Base-by-base conservation (phyloP, 2,329 filamentous ascomycete species). In the Aspergillus luchuensis region DNA sequence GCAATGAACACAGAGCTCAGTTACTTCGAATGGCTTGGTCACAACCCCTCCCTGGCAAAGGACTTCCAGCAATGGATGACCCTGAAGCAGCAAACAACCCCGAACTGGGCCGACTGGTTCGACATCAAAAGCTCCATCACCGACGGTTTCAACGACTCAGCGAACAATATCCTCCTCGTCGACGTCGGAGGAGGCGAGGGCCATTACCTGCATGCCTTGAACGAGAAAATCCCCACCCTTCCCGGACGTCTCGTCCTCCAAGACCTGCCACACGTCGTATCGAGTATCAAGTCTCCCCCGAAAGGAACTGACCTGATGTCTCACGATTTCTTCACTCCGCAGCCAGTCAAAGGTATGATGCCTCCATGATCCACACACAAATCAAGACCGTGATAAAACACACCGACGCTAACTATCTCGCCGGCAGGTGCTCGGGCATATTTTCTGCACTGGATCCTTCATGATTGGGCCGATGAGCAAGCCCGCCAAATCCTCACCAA, bases 151-250 rank as follows among this genome's bases (percentile, higher is more conserved):
- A 36, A 56, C 10, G 25, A 50, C 1, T 36, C 48, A 5, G 56
- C 39, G 7, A 28, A 59, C n/a, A 49, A 60, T 7, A 54, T 73
- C 30, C 57, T 66, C 10, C 56, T 71, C 25, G 69, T 71, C 11
- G 69, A 71, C 28, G 45, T 71, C 38, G 69, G 67, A 21, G 67
- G 69, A 15, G 66, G 66, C 33, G 57, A 65, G 49, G 69, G 69
- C 17, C 65, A 71, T 8, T 65, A 67, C 33, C 59, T 68, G 8
- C 53, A 63, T 15, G 60, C 63, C n/a, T 62, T 68, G 30, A 60
- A 59, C 30, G 41, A 43, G 25, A 57, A 57, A 19, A 52, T 63
- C 39, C 59, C 60, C 3, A 23, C 58, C 36, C 36, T 61, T 4
- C 60, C 61, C 5, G 67, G 67, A 1, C 56, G 60, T 4, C 43